Evolutionary conservation across 1,139 yeast genomes (phyloP), one percentile per base, ranked within the genome.

Genomic region (Blastobotrys malaysiensis): DNA sequence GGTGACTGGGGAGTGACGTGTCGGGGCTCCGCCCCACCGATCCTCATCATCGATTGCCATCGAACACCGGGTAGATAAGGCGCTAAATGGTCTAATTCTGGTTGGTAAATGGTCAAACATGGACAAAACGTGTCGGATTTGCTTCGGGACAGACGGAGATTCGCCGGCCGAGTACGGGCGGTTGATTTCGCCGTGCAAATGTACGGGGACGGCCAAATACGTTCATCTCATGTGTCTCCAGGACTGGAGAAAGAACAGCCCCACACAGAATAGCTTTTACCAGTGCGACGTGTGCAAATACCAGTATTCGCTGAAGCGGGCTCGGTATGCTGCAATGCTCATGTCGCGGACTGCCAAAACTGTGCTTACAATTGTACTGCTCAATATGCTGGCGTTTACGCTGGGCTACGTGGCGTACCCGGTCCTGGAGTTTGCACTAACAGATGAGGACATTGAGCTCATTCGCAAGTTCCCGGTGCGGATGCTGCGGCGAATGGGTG

Each of bases 221-320:
- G 57, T 54, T 6, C 57, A 54, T 46, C 52, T 54, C 43, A 44
- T 49, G 46, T 54, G 57, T 26, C 44, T 54, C 6, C 57, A 54
- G 44, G 24, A 43, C 9, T 54, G 57, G 57, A 46, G 57, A 19
- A 36, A 24, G 31, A 9, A 22, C 18, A 49, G 52, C 14, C 48
- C 52, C 6, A 31, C 44, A 26, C 26, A 26, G 39, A 54, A 45
- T 20, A 26, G 51, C 18, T 54, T 52, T 46, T 54, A 27, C 51
- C 48, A 49, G 43, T 54, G 57, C 46, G 57, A 54, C 26, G 45
- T 54, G 20, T 54, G 57, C 50, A 44, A 50, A 16, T 45, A 54
- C 51, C 31, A 31, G 50, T 54, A 54, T 39, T 46, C 45, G 14
- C 49, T 54, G 20, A 48, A 36, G 22, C 45, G 57, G 16, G 50